Evolutionary conservation across 257 asterid species (phyloP).

Genomic region (Nicotiana otophora): DNA sequence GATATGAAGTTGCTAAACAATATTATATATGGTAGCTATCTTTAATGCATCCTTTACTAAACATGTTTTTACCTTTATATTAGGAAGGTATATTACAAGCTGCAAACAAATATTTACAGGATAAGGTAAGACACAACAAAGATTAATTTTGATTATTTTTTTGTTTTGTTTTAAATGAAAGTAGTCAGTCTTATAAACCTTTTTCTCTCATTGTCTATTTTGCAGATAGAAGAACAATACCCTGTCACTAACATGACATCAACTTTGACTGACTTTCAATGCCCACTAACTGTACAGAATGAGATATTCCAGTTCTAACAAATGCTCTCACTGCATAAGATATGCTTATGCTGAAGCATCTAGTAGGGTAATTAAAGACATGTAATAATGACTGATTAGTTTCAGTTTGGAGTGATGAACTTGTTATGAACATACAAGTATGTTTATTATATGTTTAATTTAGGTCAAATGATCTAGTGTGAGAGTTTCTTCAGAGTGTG

Average conservation of each 20-base stretch:
- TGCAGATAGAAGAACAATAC: slow-evolving; percentile 72
- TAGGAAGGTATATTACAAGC: slow-evolving; percentile 83
- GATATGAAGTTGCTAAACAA: background rate
- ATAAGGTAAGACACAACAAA: slow-evolving; percentile 37
- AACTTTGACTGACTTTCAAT: slow-evolving; percentile 36
- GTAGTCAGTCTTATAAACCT: background rate
- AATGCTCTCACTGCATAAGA: background rate
- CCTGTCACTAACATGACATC: slow-evolving; percentile 38
- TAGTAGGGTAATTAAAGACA: slow-evolving; percentile 36
- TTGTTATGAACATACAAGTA: background rate
- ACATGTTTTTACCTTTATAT: background rate
- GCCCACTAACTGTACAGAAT: slow-evolving; percentile 41
- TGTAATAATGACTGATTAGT: slow-evolving; percentile 8
- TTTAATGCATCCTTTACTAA: background rate
- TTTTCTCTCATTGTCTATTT: background rate
- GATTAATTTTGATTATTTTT: background rate
- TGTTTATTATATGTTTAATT: slow-evolving; percentile 1
- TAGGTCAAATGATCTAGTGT: background rate
- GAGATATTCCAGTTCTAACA: slow-evolving; percentile 34
- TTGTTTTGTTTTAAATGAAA: background rate
- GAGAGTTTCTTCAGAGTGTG: background rate
- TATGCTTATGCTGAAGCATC: too few relatives aligned
- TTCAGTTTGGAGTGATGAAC: background rate
- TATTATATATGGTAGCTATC: background rate
- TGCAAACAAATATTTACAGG: slow-evolving; percentile 74